phyloP scores from a whole-genome alignment of 2,329 filamentous ascomycete genomes.

The Ceratocystis papillata region DNA sequence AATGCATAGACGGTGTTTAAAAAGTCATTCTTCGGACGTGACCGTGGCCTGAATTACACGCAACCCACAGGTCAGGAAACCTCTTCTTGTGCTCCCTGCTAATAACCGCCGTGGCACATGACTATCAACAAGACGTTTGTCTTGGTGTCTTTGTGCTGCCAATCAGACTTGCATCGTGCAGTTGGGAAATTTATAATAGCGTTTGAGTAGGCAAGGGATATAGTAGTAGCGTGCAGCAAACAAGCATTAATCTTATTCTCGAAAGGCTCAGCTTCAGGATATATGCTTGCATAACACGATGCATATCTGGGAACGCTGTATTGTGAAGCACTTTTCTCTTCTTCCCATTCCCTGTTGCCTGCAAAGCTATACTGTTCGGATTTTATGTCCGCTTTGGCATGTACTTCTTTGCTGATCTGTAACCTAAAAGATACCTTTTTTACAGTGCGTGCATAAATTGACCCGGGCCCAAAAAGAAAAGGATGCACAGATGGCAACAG shows the following conservation, averaged over 20 bases:
- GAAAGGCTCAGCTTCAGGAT: background rate
- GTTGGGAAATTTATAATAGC: background rate
- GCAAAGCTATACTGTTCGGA: background rate
- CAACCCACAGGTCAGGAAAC: background rate
- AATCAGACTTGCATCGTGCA: background rate
- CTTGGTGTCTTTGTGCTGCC: background rate
- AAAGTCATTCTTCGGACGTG: background rate
- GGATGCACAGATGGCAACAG: conserved; percentile 6
- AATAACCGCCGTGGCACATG: background rate
- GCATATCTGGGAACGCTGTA: background rate
- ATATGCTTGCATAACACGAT: background rate
- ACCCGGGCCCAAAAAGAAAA: background rate
- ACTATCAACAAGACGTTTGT: background rate
- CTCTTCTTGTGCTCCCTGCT: background rate
- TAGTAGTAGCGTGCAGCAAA: background rate
- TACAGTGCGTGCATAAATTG: conserved; percentile 12
- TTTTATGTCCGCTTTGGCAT: conserved; percentile 1
- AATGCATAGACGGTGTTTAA: too few species aligned
- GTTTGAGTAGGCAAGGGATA: background rate
- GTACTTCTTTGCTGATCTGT: conserved; percentile 3
- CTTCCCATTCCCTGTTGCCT: background rate
- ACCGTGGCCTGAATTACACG: background rate
- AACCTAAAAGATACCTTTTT: conserved; percentile 14
- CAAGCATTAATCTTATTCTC: background rate
- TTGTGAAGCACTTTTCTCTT: background rate